Evolutionary conservation across 768 basidiomycete species (phyloP).

Genomic region (Naganishia randhawae): DNA sequence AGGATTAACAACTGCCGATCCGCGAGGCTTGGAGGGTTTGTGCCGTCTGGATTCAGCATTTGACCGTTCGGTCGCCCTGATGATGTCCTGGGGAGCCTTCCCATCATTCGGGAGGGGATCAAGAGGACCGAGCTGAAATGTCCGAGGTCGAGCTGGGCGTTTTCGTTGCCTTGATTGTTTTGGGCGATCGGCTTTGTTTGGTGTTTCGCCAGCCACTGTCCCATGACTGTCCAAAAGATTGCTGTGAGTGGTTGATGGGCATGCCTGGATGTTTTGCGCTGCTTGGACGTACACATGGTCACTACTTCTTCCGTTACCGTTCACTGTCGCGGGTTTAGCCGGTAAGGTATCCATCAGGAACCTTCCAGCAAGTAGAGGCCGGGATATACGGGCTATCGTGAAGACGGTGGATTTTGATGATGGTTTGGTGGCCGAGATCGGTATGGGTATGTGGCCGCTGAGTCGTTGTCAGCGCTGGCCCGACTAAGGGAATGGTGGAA

Average conservation of each 20-base stretch:
- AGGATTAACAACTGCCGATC: background rate
- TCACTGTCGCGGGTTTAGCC: background rate
- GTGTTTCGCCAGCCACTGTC: background rate
- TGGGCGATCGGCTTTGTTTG: background rate
- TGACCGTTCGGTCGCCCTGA: background rate
- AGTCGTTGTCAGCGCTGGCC: no score
- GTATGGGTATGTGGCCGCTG: no score
- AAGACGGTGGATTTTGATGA: no score
- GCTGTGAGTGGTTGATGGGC: background rate
- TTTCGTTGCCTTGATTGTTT: background rate
- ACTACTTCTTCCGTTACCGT: background rate
- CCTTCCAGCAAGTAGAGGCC: background rate
- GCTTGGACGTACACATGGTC: background rate
- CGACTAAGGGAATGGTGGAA: no score
- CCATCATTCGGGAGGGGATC: background rate
- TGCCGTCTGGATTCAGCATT: background rate
- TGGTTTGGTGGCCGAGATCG: no score
- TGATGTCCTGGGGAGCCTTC: background rate
- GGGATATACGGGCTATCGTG: background rate
- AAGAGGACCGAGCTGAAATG: conserved; percentile 9
- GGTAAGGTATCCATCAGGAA: background rate
- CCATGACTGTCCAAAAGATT: background rate
- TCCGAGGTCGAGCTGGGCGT: background rate
- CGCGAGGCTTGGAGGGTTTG: background rate
- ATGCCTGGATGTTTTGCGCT: background rate